These are phyloP conservation scores for Primulina huaijiensis DNA, from an alignment of 257 asterid species.

Conservation along the genomic window DNA sequence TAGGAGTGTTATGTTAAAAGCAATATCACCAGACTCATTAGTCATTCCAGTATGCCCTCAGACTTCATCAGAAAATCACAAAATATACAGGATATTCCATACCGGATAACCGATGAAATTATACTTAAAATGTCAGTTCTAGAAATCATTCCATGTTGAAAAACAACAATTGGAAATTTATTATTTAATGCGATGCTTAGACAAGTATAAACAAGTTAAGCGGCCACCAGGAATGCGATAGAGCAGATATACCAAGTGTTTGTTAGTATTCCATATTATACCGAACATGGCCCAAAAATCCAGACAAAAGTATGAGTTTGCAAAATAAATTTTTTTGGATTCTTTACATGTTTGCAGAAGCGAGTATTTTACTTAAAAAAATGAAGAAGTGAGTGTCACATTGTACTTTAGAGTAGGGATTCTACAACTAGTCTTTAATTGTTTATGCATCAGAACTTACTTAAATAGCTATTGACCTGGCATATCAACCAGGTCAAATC, in stretches of 20 bases:
- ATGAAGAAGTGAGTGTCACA: no score
- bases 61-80: neutral
- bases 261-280: neutral
- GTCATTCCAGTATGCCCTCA: neutral
- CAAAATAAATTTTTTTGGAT: no score
- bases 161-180: neutral
- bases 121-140: no score
- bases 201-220: neutral
- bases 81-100: neutral
- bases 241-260: neutral
- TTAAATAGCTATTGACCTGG: neutral
- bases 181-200: neutral
- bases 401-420: no score
- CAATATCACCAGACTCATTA: neutral
- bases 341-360: no score
- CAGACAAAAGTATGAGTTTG: neutral
- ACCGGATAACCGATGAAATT: neutral
- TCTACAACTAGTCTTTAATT: no score
- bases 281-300: neutral
- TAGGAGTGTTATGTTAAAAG: neutral
- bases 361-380: no score
- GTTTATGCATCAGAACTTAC: no score
- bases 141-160: no score
- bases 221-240: neutral
- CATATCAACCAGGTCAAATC: neutral